Base-by-base conservation (phyloP, 2,329 filamentous ascomycete species). In the Trichoderma sp. region DNA sequence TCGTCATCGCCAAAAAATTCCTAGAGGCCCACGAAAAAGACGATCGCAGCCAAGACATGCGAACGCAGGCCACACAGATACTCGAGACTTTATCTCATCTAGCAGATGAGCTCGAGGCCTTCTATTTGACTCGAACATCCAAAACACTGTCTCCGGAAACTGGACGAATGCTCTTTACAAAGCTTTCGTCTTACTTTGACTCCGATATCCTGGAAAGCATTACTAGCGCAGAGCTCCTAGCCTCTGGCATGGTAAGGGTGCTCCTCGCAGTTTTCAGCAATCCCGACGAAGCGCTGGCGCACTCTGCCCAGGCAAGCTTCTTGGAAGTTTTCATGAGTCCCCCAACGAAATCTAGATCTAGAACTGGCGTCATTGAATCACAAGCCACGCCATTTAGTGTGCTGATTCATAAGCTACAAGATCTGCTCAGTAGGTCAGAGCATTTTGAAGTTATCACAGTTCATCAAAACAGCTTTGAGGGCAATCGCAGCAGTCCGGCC, bases 371-470 rank as follows among this genome's bases (percentile, higher is more conserved):
- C 41, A 88, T 88, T 14, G 91, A 93, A 74, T 93, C 93, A 12
- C 92, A 94, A 3, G 89, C 91, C 0, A 98, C 96, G 0, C 93
- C 95, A 1, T 98, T 98, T 83, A 97, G 95, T 81, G 91, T 97
- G 71, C 89, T 99, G 83, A 92, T 98, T 56, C 93, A 95, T 83
- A 99, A 99, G 84, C 88, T 99, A 38, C 97, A 99, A 84, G 97
- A 99, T 85, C 87, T 99, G 75, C 90, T 99, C 75, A 99, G 97
- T 87, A 92, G 97, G 79, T 97, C 96, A 41, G 97, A 99, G 86
- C 95, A 98, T 86, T 99, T 98, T 80, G 97, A 99, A 82, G 96
- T 99, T 62, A 91, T 98, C 77, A 99, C 97, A 8, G 95, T 98
- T 74, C 95, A 97, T 83, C 94, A 97, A 77, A 97, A 97, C 80